phyloP scores from a whole-genome alignment of 805 yeast genomes.

The Metschnikowia sp. region DNA sequence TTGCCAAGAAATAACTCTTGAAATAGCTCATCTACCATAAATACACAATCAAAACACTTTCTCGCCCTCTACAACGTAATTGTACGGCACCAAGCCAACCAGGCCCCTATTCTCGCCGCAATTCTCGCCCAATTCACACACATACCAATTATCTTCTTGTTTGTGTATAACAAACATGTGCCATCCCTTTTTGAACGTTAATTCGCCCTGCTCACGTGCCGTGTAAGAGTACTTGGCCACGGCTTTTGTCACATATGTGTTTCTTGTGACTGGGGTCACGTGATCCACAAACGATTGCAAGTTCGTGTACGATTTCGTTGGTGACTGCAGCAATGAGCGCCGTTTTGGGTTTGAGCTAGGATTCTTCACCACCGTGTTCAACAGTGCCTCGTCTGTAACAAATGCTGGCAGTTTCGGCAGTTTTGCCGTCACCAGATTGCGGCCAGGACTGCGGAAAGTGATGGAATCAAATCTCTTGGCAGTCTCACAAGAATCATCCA shows the following conservation, averaged over 20 bases:
- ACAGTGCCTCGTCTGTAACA: slow-evolving; percentile 4
- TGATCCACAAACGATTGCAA: slow-evolving; percentile 27
- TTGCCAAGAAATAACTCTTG: no score
- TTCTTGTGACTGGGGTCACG: slow-evolving; percentile 31
- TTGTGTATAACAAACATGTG: slow-evolving; percentile 39
- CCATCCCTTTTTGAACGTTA: slow-evolving; percentile 40
- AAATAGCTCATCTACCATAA: no score
- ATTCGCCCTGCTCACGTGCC: slow-evolving; percentile 41
- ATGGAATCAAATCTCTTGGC: slow-evolving; percentile 38
- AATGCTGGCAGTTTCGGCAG: background rate
- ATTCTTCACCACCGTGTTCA: slow-evolving; percentile 10
- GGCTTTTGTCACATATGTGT: slow-evolving; percentile 33
- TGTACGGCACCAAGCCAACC: slow-evolving; percentile 44
- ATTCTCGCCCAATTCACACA: slow-evolving; percentile 39
- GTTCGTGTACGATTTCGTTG: slow-evolving; percentile 33
- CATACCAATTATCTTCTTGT: slow-evolving; percentile 44
- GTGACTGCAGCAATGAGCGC: slow-evolving; percentile 29
- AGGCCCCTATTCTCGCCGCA: slow-evolving; percentile 30
- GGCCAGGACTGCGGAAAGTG: slow-evolving; percentile 16
- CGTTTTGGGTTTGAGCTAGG: slow-evolving; percentile 8
- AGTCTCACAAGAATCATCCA: slow-evolving; percentile 34
- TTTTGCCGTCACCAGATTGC: background rate
- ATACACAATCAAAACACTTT: slow-evolving; percentile 7
- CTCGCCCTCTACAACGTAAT: slow-evolving; percentile 37
- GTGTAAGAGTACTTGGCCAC: slow-evolving; percentile 37